Percentiles rank a stretch among this genome's conserved stretches.
These are phyloP conservation scores for Xylaria sp. DNA, from an alignment of 2,329 filamentous ascomycete species.

Conservation along the genomic window DNA sequence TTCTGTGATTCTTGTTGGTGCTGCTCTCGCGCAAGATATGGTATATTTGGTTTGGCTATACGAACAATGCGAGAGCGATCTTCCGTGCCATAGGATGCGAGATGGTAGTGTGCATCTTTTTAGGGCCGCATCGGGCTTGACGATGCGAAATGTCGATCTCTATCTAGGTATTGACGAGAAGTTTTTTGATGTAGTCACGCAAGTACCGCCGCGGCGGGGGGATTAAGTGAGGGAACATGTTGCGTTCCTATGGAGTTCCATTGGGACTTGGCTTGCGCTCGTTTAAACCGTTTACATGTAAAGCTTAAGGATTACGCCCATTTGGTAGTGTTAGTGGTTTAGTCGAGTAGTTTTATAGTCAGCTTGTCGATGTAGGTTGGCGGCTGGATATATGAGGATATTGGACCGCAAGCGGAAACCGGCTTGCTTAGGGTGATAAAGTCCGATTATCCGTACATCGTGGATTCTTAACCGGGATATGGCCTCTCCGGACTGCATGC, in stretches of 20 bases:
- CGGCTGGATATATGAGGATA: not conserved
- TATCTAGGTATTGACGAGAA: not conserved
- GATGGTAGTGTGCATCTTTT: not conserved
- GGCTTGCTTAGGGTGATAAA: not conserved
- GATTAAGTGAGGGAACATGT: not conserved
- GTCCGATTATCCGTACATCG: slow-evolving; percentile 7
- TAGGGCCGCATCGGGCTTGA: not conserved
- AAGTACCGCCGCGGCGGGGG: not conserved
- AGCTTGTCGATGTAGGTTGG: not conserved
- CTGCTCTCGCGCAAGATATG: not conserved
- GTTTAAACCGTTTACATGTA: not conserved
- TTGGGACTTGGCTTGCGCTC: not conserved
- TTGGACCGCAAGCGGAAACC: not conserved
- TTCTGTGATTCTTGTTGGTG: not conserved
- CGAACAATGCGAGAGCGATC: slow-evolving; percentile 2
- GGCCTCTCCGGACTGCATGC: too few species aligned
- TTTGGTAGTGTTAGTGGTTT: not conserved
- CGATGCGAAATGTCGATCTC: not conserved
- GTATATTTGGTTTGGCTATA: not conserved
- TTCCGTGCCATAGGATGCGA: not conserved
- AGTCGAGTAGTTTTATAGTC: not conserved
- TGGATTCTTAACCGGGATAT: not conserved
- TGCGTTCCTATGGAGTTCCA: not conserved
- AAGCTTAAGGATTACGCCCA: not conserved
- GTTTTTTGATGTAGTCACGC: not conserved